A percentile compares a stretch with the other conserved stretches of the same genome.
Conservation (phyloP, 1,284 basidiomycete species). For the Volvariella volvacea region DNA sequence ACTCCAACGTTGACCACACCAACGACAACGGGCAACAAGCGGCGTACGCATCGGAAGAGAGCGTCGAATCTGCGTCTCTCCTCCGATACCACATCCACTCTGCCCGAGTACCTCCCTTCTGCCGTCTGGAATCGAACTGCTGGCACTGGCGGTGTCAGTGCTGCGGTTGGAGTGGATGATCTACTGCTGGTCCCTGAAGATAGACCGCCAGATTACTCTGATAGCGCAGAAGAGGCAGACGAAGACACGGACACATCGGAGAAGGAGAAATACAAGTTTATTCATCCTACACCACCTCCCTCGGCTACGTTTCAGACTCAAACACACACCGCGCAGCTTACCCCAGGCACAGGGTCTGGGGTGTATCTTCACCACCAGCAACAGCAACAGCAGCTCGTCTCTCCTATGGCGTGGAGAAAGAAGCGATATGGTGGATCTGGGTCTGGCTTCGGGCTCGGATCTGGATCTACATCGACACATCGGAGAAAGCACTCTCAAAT, state of each 20-base stretch:
- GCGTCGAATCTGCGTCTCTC: slow-evolving; percentile 52
- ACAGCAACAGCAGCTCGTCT: no score
- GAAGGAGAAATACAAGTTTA: slow-evolving; percentile 24
- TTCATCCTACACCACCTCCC: slow-evolving; percentile 6
- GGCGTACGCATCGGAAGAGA: slow-evolving; percentile 46
- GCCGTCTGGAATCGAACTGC: slow-evolving; percentile 11
- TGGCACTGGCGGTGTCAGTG: slow-evolving; percentile 9
- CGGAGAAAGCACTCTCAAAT: no score
- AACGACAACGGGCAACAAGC: slow-evolving; percentile 16
- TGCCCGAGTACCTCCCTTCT: slow-evolving; percentile 57
- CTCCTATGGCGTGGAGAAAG: not conserved
- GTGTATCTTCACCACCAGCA: no score
- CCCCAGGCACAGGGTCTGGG: no score
- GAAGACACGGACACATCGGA: slow-evolving; percentile 57
- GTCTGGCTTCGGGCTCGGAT: no score
- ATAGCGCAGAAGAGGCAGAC: slow-evolving; percentile 71
- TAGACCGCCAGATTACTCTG: slow-evolving; percentile 66
- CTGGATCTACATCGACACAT: no score
- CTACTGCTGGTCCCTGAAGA: slow-evolving; percentile 37
- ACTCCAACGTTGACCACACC: no score
- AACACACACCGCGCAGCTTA: no score
- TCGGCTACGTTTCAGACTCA: slow-evolving; percentile 6
- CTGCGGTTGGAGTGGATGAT: slow-evolving; percentile 11
- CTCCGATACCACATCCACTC: slow-evolving; percentile 59
- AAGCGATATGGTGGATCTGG: not conserved